These are phyloP conservation scores for Periconia sp. DNA, from an alignment of 2,329 filamentous ascomycete species.

Conservation along the genomic window DNA sequence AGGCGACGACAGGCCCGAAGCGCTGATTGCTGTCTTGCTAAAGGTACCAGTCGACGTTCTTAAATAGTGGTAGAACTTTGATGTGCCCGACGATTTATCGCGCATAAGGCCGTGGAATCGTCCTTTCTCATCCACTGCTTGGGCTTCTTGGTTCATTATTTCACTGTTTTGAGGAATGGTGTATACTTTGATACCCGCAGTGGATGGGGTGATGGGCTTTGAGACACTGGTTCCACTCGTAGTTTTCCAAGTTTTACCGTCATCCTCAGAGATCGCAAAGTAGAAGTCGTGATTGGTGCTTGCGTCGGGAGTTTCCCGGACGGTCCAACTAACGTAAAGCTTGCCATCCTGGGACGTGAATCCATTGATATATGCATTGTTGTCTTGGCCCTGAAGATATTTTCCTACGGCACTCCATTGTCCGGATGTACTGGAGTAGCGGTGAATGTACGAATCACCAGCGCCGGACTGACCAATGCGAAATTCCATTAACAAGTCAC, in stretches of 20 bases:
- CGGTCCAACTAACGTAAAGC: slow-evolving; percentile 58
- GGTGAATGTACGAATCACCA: slow-evolving; percentile 57
- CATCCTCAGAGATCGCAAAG: slow-evolving; percentile 56
- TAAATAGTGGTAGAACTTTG: slow-evolving; percentile 41
- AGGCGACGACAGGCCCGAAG: slow-evolving; percentile 32
- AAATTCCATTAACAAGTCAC: slow-evolving; percentile 55
- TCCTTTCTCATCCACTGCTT: slow-evolving; percentile 53
- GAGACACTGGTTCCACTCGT: slow-evolving; percentile 46
- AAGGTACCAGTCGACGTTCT: slow-evolving; percentile 34
- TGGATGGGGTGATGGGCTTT: slow-evolving; percentile 50
- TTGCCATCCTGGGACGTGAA: slow-evolving; percentile 45
- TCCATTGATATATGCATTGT: slow-evolving; percentile 61
- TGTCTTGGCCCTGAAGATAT: slow-evolving; percentile 53
- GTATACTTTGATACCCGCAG: slow-evolving; percentile 52
- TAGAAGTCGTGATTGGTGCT: slow-evolving; percentile 60
- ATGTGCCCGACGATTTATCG: slow-evolving; percentile 42
- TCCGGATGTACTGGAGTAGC: slow-evolving; percentile 47
- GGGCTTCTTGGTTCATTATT: slow-evolving; percentile 59
- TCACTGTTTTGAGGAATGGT: slow-evolving; percentile 54
- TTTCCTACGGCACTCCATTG: slow-evolving; percentile 50
- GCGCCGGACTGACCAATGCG: slow-evolving; percentile 59
- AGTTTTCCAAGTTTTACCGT: slow-evolving; percentile 53
- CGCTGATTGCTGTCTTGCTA: slow-evolving; percentile 38
- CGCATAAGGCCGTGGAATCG: slow-evolving; percentile 59
- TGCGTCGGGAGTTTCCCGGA: slow-evolving; percentile 55